Evolutionary conservation across 2,329 filamentous ascomycete genomes (phyloP).

Genomic region (Claviceps pazoutovae): DNA sequence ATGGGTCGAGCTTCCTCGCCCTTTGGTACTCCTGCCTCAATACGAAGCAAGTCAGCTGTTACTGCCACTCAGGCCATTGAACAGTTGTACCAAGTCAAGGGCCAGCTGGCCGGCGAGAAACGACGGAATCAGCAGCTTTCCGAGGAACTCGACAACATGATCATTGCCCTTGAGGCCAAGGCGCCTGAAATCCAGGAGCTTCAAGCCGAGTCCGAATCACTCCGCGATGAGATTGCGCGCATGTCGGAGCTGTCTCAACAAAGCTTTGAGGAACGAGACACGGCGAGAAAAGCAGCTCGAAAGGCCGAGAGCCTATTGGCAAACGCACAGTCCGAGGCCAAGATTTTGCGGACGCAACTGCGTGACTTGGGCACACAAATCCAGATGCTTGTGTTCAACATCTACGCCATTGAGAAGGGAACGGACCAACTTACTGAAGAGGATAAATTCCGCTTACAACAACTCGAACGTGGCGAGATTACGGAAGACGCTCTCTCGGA

Average conservation of each 20-base stretch:
- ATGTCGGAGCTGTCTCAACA: conserved; percentile 77
- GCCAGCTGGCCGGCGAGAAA: conserved; percentile 59
- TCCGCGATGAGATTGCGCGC: conserved; percentile 68
- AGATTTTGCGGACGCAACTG: conserved; percentile 72
- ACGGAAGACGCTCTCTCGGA: conserved; percentile 57
- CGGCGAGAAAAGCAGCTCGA: conserved; percentile 61
- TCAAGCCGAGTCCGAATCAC: conserved; percentile 62
- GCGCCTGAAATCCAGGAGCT: conserved; percentile 81
- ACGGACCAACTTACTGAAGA: conserved; percentile 55
- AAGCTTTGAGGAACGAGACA: conserved; percentile 66
- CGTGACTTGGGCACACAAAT: conserved; percentile 83
- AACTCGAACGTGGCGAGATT: conserved; percentile 62
- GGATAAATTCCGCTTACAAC: conserved; percentile 62
- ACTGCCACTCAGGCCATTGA: conserved; percentile 50
- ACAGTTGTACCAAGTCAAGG: conserved; percentile 53
- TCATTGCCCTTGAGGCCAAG: conserved; percentile 71
- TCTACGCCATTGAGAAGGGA: conserved; percentile 70
- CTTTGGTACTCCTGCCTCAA: conserved; percentile 46
- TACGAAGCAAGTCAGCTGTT: conserved; percentile 40
- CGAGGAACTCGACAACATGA: conserved; percentile 70
- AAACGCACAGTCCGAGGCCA: conserved; percentile 51
- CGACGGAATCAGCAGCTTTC: conserved; percentile 61
- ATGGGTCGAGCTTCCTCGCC: conserved; percentile 42
- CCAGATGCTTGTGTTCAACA: conserved; percentile 78
- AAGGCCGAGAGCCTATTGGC: conserved; percentile 63